Percentiles rank a stretch among this genome's conserved stretches.
phyloP scores from a whole-genome alignment of 2,329 filamentous ascomycete species.

The Claviceps quebecensis region DNA sequence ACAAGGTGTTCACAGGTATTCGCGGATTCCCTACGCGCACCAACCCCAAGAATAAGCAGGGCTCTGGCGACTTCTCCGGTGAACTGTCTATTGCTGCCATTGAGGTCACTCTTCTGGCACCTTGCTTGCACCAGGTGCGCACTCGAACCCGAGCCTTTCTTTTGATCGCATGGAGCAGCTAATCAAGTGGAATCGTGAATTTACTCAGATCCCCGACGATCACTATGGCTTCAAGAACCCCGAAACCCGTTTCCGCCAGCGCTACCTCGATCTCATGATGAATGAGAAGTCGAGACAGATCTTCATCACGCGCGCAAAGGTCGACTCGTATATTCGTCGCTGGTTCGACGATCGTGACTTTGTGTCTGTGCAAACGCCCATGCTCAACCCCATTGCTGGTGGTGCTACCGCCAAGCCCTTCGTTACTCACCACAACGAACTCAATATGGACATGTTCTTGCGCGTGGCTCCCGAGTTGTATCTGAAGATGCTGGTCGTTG shows the following conservation, averaged over 20 bases:
- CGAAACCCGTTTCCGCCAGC: constrained; percentile 83
- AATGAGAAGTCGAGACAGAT: constrained; percentile 76
- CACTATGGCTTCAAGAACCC: constrained; percentile 93
- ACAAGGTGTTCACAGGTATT: constrained; percentile 10
- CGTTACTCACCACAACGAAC: constrained; percentile 88
- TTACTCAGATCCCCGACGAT: constrained; percentile 49
- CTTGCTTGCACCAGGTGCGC: constrained; percentile 60
- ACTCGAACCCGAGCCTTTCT: constrained; percentile 31
- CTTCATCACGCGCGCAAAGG: constrained; percentile 74
- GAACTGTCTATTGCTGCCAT: constrained; percentile 89
- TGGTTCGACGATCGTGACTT: constrained; percentile 86
- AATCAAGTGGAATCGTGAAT: neutral
- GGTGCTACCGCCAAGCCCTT: constrained; percentile 92
- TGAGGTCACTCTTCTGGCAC: constrained; percentile 73
- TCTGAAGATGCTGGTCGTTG: constrained; percentile 91
- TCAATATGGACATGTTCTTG: constrained; percentile 89
- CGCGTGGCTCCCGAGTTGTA: constrained; percentile 90
- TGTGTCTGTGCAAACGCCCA: constrained; percentile 88
- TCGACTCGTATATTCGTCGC: constrained; percentile 74
- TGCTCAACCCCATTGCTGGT: constrained; percentile 92
- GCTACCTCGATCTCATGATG: constrained; percentile 94
- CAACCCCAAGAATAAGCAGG: constrained; percentile 75
- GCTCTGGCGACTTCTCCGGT: constrained; percentile 51
- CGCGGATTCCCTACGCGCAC: constrained; percentile 40
- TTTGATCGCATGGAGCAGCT: neutral